phyloP scores from a whole-genome alignment of 805 yeast genomes.

The Metschnikowia sp. region DNA sequence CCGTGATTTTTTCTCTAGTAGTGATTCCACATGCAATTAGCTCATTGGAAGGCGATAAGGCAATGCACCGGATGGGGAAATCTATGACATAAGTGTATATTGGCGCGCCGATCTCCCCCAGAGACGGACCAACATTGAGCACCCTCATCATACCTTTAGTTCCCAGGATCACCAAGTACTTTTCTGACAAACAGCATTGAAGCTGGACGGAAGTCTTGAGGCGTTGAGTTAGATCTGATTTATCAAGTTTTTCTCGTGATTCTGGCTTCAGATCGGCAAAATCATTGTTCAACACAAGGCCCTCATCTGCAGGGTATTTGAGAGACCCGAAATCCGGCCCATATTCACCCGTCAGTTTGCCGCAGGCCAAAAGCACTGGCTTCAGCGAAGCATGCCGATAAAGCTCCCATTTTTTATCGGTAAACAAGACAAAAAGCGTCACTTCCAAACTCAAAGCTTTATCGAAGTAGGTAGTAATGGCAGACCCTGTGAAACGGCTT shows the following conservation, averaged over 20 bases:
- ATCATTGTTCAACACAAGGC: conserved; percentile 28
- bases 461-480: conserved; percentile 31
- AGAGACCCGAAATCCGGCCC: conserved; percentile 42
- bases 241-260: conserved; percentile 19
- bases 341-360: conserved; percentile 65
- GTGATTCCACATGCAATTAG: conserved; percentile 79
- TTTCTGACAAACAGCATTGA: conserved; percentile 56
- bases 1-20: conserved; percentile 66
- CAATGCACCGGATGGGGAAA: conserved; percentile 77
- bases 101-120: conserved; percentile 47
- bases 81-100: conserved; percentile 66
- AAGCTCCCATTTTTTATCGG: conserved; percentile 72
- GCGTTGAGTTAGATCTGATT: conserved; percentile 9
- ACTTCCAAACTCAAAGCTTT: conserved; percentile 50
- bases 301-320: conserved; percentile 20
- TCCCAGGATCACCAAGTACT: conserved; percentile 64
- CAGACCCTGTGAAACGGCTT: conserved; percentile 27
- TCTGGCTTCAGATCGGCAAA: conserved; percentile 13
- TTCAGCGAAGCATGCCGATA: conserved; percentile 43
- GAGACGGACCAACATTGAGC: conserved; percentile 42
- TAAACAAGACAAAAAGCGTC: conserved; percentile 60
- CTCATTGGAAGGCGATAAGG: conserved; percentile 61
- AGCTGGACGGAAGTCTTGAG: conserved; percentile 57
- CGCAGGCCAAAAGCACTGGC: conserved; percentile 65
- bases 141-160: conserved; percentile 70